A percentile compares a stretch with the other conserved stretches of the same genome.
Conservation (phyloP, 2,329 filamentous ascomycete species). For the Pseudodiploospora longispora region DNA sequence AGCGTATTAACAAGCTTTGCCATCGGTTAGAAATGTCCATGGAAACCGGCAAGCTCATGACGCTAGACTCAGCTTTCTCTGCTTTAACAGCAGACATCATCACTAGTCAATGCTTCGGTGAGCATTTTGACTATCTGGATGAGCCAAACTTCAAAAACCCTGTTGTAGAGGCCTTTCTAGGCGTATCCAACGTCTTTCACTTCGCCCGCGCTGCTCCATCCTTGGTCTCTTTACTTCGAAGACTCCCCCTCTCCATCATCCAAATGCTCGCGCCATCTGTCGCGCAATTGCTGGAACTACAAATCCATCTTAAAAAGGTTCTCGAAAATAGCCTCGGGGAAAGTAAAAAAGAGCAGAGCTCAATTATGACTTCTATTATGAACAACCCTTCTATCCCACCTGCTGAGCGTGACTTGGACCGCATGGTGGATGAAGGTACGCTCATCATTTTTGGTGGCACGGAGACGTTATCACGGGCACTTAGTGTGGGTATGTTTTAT, state of each 20-base stretch:
- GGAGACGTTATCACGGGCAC: conserved; percentile 7
- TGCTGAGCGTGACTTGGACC: conserved; percentile 3
- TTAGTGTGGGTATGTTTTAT: conserved; percentile 8
- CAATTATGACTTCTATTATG: neutral
- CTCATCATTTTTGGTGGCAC: conserved; percentile 10
- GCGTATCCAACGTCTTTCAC: conserved; percentile 5
- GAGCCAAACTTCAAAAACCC: conserved; percentile 7
- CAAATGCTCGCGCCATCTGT: conserved; percentile 4
- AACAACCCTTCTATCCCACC: conserved; percentile 1
- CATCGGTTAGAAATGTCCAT: conserved; percentile 4
- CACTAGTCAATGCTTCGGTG: conserved; percentile 11
- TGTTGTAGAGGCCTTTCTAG: conserved; percentile 3
- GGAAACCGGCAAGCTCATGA: neutral
- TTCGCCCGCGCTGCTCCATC: conserved; percentile 9
- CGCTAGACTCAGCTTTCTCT: conserved; percentile 11
- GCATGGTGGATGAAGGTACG: conserved; percentile 9
- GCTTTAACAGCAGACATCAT: conserved; percentile 15
- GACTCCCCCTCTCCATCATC: conserved; percentile 3
- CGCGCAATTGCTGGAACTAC: conserved; percentile 5
- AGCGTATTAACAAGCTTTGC: conserved; percentile 7
- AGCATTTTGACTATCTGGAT: conserved; percentile 10
- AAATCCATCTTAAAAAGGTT: conserved; percentile 3
- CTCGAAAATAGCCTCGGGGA: conserved; percentile 1
- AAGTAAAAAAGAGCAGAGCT: neutral
- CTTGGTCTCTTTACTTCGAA: conserved; percentile 3